Evolutionary conservation across 176 grass and related monocot species (phyloP).

Genomic region (Puya raimondii): DNA sequence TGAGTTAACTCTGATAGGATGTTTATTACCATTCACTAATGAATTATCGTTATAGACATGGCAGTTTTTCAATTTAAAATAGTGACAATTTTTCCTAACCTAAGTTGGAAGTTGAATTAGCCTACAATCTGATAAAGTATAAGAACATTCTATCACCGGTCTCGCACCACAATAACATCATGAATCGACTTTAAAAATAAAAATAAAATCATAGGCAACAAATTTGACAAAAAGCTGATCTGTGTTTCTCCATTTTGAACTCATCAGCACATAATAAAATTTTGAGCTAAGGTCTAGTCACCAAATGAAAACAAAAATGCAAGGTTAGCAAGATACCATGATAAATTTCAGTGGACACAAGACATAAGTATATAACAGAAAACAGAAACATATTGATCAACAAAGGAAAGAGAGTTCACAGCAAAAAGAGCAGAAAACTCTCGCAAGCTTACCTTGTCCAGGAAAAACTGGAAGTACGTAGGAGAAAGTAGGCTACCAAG

Average conservation of each 20-base stretch:
- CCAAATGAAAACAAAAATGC: not conserved
- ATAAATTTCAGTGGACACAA: not conserved
- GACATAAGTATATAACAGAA: not conserved
- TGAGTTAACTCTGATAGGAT: too few relatives aligned
- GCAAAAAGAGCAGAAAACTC: not conserved
- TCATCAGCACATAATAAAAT: not conserved
- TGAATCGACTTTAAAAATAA: not conserved
- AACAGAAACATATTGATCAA: slow-evolving; percentile 4
- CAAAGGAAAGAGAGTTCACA: not conserved
- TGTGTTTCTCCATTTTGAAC: not conserved
- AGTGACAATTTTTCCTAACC: too few relatives aligned
- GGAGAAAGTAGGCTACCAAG: slow-evolving; percentile 78
- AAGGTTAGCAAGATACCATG: not conserved
- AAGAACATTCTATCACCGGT: not conserved
- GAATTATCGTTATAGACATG: too few relatives aligned
- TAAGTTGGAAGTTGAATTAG: too few relatives aligned
- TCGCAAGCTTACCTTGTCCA: slow-evolving; percentile 69
- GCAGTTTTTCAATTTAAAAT: too few relatives aligned
- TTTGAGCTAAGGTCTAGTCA: not conserved
- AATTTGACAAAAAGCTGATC: too few relatives aligned
- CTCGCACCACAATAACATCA: not conserved
- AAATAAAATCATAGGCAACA: too few relatives aligned
- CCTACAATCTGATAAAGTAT: not conserved
- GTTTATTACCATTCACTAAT: too few relatives aligned
- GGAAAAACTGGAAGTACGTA: slow-evolving; percentile 98